Evolutionary conservation across 306 rosid species (phyloP), one percentile per base, ranked within the genome.

Genomic region (Sindora glabra): DNA sequence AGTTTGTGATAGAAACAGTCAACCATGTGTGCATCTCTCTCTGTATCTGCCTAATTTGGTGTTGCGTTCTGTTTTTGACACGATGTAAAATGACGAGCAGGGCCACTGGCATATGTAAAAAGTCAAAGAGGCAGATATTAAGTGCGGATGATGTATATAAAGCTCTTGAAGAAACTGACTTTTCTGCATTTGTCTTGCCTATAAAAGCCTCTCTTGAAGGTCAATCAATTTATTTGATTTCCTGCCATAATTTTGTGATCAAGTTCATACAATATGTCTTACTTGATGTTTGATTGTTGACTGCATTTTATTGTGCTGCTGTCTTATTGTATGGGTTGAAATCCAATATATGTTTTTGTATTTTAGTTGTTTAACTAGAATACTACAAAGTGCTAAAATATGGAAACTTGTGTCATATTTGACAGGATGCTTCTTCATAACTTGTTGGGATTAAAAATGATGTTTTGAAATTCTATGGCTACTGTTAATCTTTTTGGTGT

Each of bases 51-150:
- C 39, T 50, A 14, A 19, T 11, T 47, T 23, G 7, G 45, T 22
- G 12, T 25, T 25, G 0, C 30, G 22, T 5, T 8, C 6, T 32
- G 8, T n/a, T 25, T n/a, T 1, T n/a, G n/a, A 11, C 14, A 21
- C 25, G 5, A 32, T 24, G 52, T 26, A 41, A 9, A 16, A 51
- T 64, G 23, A 60, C 45, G 13, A 47, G 57, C 81, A 92, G 99
- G 63, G 95, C 99, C 16, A 89, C 88, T 67, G 99, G 89, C 70
- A 77, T 92, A 33, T 92, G 99, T 77, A 89, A 52, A 74, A 96
- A 89, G 59, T 76, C 92, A 59, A 86, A 79, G 84, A 82, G 99
- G 64, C 99, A 86, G 82, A 92, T 86, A 3, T 83, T 92, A 12
- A 86, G 24, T 50, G 94, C 79, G 42, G 89, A 92, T 41, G 95